Percentiles rank a stretch among this genome's conserved stretches.
Conservation (phyloP, 495 filamentous ascomycete genomes). For the Zalerion maritima region DNA sequence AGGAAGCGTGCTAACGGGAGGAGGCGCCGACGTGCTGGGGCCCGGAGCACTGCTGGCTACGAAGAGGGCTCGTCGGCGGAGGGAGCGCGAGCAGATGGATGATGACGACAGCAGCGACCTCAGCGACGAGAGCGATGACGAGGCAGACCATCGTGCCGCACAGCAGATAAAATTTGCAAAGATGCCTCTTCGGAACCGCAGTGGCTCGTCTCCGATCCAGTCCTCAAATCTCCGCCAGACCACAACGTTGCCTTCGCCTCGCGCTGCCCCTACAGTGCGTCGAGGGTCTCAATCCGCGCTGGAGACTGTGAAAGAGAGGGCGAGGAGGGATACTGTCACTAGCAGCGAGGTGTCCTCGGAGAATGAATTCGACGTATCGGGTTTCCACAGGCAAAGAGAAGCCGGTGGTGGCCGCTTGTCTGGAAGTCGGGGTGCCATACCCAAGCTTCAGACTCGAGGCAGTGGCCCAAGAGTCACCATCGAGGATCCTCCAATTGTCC, state of each 20-base stretch:
- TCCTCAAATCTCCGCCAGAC: slow-evolving; percentile 35
- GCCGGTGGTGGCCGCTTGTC: slow-evolving; percentile 21
- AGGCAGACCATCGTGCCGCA: slow-evolving; percentile 48
- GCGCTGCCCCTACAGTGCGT: slow-evolving; percentile 19
- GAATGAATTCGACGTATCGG: slow-evolving; percentile 61
- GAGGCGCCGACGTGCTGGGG: slow-evolving; percentile 58
- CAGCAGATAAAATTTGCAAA: slow-evolving; percentile 92
- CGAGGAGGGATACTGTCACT: slow-evolving; percentile 71
- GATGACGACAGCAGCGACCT: slow-evolving; percentile 96
- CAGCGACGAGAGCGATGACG: slow-evolving; percentile 92
- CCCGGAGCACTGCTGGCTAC: slow-evolving; percentile 44
- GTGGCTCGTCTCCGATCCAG: slow-evolving; percentile 76
- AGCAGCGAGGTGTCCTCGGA: slow-evolving; percentile 89
- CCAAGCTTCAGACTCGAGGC: slow-evolving; percentile 26
- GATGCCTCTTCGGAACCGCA: slow-evolving; percentile 76
- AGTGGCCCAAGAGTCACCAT: slow-evolving; percentile 28
- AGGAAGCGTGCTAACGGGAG: slow-evolving; percentile 63
- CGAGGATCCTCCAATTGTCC: too few species aligned
- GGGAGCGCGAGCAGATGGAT: slow-evolving; percentile 63
- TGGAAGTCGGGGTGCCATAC: slow-evolving; percentile 25
- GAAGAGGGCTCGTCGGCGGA: slow-evolving; percentile 38
- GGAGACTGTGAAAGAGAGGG: slow-evolving; percentile 57
- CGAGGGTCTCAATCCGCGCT: slow-evolving; percentile 66
- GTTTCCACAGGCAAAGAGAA: slow-evolving; percentile 45
- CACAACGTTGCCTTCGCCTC: slow-evolving; percentile 19